Percentiles rank a stretch among this genome's conserved stretches.
Conservation (phyloP, 164 flowering plant genomes). For the Sedum album region DNA sequence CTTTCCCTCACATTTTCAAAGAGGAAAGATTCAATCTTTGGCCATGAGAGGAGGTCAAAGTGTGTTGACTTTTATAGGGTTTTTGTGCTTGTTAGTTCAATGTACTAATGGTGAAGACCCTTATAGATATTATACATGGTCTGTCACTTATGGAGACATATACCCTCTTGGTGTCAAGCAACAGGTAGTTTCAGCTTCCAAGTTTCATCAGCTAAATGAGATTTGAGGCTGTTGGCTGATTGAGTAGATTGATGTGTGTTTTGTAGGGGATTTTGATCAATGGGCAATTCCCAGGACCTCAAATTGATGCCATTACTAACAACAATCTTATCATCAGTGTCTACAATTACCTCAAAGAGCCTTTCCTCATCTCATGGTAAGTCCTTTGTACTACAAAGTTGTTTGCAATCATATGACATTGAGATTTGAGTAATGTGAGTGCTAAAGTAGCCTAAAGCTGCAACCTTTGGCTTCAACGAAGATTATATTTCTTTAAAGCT, state of each 20-base stretch:
- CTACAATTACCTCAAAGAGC: constrained; percentile 67
- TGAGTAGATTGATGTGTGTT: not conserved
- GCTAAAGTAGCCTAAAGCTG: not conserved
- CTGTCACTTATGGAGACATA: constrained; percentile 50
- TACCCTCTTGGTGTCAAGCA: constrained; percentile 65
- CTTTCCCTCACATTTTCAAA: not conserved
- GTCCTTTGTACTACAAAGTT: not conserved
- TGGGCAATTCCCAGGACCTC: constrained; percentile 98
- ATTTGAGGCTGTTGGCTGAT: constrained; percentile 2
- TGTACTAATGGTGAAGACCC: constrained; percentile 40
- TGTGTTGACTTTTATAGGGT: constrained; percentile 12
- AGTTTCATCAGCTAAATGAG: not conserved
- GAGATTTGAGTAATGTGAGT: constrained; percentile 1
- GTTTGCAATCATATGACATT: not conserved
- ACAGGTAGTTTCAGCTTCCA: constrained; percentile 25
- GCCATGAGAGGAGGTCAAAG: constrained; percentile 12
- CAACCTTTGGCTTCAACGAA: not conserved
- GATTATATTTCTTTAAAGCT: not conserved
- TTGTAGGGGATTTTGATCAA: constrained; percentile 94
- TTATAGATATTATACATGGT: constrained; percentile 56
- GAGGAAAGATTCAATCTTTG: not conserved
- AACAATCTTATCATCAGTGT: constrained; percentile 89
- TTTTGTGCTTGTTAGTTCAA: constrained; percentile 14
- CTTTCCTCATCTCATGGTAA: constrained; percentile 96
- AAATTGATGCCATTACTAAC: constrained; percentile 76